Evolutionary conservation across 371 early-diverging fungal species (phyloP).

Genomic region (Mortierella sp.): DNA sequence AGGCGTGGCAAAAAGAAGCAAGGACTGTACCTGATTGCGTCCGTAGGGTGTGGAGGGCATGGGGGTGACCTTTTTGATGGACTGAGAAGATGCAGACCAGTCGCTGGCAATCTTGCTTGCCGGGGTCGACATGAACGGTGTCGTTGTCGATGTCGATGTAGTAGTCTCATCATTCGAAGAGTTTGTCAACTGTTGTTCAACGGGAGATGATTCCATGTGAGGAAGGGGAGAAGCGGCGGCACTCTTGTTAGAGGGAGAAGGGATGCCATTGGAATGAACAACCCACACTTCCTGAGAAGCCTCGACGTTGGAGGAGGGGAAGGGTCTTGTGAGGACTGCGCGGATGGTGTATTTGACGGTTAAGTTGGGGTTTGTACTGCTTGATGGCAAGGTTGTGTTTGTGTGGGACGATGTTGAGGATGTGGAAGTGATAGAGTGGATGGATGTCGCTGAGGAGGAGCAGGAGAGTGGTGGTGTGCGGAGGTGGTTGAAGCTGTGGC

Average conservation of each 20-base stretch:
- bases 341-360: conserved; percentile 39
- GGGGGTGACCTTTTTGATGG: neutral
- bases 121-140: neutral
- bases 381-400: conserved; percentile 27
- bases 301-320: conserved; percentile 46
- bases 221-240: neutral
- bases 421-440: neutral
- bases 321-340: conserved; percentile 40
- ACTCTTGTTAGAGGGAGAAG: neutral
- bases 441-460: conserved; percentile 3
- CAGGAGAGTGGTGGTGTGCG: conserved; percentile 6
- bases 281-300: conserved; percentile 52
- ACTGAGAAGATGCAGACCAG: neutral
- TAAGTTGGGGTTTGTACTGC: conserved; percentile 20
- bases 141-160: conserved; percentile 1
- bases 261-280: conserved; percentile 13
- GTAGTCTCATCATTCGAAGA: neutral
- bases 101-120: conserved; percentile 5
- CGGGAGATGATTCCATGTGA: neutral
- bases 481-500: conserved; percentile 4
- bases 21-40: conserved; percentile 21
- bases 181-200: neutral
- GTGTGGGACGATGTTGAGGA: neutral
- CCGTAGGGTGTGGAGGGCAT: conserved; percentile 15
- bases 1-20: neutral